Conservation (phyloP, 2,329 filamentous ascomycete genomes). For the Fusarium marasasianum region DNA sequence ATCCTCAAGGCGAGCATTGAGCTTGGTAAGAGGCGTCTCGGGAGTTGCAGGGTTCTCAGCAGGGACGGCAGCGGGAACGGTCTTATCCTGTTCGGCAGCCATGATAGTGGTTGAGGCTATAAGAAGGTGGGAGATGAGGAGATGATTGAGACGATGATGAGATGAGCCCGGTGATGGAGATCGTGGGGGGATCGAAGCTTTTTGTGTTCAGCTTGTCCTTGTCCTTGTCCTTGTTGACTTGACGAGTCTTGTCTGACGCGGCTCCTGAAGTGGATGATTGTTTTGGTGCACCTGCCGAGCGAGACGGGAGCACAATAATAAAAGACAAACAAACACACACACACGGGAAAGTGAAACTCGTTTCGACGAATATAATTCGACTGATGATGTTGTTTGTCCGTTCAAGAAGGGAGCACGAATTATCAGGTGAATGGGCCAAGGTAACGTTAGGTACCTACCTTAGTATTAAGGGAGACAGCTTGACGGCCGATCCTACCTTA, state of each 20-base stretch:
- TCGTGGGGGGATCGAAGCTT: not conserved
- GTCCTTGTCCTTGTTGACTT: not conserved
- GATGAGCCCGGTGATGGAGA: not conserved
- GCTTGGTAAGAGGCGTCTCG: constrained; percentile 58
- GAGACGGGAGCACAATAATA: constrained; percentile 7
- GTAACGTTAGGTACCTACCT: not conserved
- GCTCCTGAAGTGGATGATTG: constrained; percentile 10
- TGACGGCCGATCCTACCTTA: not conserved
- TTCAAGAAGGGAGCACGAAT: not conserved
- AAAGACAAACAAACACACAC: constrained; percentile 15
- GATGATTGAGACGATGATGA: not conserved
- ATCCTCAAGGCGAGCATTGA: constrained; percentile 66
- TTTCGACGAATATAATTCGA: not conserved
- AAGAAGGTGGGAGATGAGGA: not conserved
- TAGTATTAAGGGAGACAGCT: constrained; percentile 20
- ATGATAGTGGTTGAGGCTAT: constrained; percentile 31
- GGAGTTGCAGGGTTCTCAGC: constrained; percentile 24
- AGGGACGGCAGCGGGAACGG: constrained; percentile 13
- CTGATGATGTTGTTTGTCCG: not conserved
- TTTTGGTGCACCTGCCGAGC: constrained; percentile 9
- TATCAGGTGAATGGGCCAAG: not conserved
- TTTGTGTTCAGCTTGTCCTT: constrained; percentile 6
- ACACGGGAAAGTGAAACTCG: constrained; percentile 26
- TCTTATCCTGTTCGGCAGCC: constrained; percentile 45
- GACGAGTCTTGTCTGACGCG: constrained; percentile 22